Evolutionary conservation across 345 rosid species (phyloP).

Genomic region (Gossypium raimondii): DNA sequence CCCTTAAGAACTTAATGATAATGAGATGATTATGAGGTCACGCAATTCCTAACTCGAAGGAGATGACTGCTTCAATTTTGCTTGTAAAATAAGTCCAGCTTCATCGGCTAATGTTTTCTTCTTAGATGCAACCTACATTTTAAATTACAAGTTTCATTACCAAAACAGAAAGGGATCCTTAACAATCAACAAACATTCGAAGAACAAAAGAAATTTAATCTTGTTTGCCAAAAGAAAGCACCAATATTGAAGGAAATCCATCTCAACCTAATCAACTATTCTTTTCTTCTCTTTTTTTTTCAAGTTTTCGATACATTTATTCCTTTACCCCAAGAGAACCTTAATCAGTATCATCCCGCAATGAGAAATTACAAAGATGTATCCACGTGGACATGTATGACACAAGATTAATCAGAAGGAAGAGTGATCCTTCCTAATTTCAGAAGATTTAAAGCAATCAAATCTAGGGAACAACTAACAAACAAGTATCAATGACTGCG

Average conservation of each 20-base stretch:
- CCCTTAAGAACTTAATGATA: background rate
- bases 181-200: background rate
- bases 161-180: background rate
- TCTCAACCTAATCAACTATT: background rate
- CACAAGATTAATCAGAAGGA: background rate
- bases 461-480: background rate
- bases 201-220: background rate
- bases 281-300: background rate
- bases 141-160: conserved; percentile 4
- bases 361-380: background rate
- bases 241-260: background rate
- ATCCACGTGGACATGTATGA: background rate
- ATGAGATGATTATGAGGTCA: background rate
- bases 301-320: background rate
- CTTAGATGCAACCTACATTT: conserved; percentile 74
- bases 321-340: background rate
- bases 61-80: conserved; percentile 61
- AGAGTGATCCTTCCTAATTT: background rate
- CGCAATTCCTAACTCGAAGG: conserved; percentile 27
- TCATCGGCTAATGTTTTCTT: conserved; percentile 89
- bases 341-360: background rate
- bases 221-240: background rate
- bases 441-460: background rate
- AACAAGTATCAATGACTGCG: background rate
- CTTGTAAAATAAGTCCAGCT: conserved; percentile 65